phyloP scores from a whole-genome alignment of 2,329 filamentous ascomycete genomes.

The Botryosphaeria dothidea region DNA sequence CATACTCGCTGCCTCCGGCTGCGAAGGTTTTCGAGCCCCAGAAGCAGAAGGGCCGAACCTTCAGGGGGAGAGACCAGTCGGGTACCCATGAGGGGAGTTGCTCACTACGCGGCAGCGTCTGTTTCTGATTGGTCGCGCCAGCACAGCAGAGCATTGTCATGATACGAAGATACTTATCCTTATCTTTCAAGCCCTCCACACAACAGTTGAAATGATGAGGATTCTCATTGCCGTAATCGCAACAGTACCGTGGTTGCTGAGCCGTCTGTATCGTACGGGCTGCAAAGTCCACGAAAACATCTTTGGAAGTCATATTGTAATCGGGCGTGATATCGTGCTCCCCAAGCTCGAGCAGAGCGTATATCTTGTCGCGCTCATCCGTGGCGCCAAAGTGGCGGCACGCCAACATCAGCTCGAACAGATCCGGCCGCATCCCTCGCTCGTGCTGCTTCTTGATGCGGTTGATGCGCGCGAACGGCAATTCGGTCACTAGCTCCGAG shows the following conservation, averaged over 20 bases:
- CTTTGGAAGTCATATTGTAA: conserved; percentile 8
- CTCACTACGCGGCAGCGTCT: not conserved
- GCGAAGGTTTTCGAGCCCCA: conserved; percentile 9
- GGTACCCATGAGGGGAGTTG: conserved; percentile 14
- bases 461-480: conserved; percentile 19
- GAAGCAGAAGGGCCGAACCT: conserved; percentile 15
- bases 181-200: not conserved
- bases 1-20: conserved; percentile 10
- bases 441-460: conserved; percentile 17
- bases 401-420: conserved; percentile 16
- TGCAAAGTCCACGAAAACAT: conserved; percentile 16
- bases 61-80: conserved; percentile 7
- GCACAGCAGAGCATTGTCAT: conserved; percentile 19
- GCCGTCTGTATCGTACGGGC: not conserved
- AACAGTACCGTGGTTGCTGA: conserved; percentile 2
- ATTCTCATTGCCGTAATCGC: conserved; percentile 1
- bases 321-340: conserved; percentile 15
- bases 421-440: not conserved
- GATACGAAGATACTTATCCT: conserved; percentile 13
- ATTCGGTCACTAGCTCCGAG: not conserved
- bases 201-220: conserved; percentile 11
- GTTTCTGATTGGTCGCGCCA: conserved; percentile 10
- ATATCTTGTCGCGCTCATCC: conserved; percentile 33
- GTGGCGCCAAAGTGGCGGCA: conserved; percentile 22
- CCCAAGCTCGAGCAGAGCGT: conserved; percentile 29